Evolutionary conservation across 768 basidiomycete species (phyloP).

Genomic region (Paxillus rubicundulus): DNA sequence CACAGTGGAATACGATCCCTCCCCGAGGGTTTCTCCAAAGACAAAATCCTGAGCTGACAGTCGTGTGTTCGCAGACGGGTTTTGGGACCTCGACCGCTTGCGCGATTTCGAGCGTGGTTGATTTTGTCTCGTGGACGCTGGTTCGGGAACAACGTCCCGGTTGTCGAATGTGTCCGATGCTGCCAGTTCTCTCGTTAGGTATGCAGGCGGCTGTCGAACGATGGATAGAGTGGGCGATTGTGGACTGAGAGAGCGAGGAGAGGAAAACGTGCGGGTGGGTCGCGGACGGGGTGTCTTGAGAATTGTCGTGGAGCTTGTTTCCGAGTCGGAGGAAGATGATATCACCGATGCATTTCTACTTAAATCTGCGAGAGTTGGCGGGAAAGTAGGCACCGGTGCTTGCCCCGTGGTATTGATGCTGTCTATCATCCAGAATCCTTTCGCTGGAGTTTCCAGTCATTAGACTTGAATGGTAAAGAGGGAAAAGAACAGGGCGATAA

Average conservation of each 20-base stretch:
- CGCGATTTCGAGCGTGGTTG: slow-evolving; percentile 41
- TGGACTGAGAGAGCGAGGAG: slow-evolving; percentile 58
- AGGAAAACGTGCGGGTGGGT: slow-evolving; percentile 60
- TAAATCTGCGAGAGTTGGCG: slow-evolving; percentile 56
- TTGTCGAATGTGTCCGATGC: slow-evolving; percentile 29
- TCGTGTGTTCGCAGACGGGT: slow-evolving; percentile 45
- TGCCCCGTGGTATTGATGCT: background rate
- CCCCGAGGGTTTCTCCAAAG: slow-evolving; percentile 71
- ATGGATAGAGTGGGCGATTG: slow-evolving; percentile 37
- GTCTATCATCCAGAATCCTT: slow-evolving; percentile 9
- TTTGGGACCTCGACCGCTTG: slow-evolving; percentile 40
- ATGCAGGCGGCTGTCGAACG: slow-evolving; percentile 46
- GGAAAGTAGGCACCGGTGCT: slow-evolving; percentile 14
- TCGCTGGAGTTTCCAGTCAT: background rate
- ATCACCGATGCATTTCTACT: slow-evolving; percentile 78
- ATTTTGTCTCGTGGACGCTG: slow-evolving; percentile 2
- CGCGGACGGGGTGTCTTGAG: slow-evolving; percentile 48
- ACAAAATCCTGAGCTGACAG: slow-evolving; percentile 61
- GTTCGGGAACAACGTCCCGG: slow-evolving; percentile 13
- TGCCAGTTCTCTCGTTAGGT: slow-evolving; percentile 59
- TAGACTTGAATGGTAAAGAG: background rate
- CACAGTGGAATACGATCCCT: slow-evolving; percentile 82
- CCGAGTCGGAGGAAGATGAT: slow-evolving; percentile 61
- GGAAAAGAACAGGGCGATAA: no score
- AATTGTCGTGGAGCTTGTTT: slow-evolving; percentile 38